Evolutionary conservation across 768 basidiomycete genomes (phyloP).

Genomic region (Tephrocybe sp.): DNA sequence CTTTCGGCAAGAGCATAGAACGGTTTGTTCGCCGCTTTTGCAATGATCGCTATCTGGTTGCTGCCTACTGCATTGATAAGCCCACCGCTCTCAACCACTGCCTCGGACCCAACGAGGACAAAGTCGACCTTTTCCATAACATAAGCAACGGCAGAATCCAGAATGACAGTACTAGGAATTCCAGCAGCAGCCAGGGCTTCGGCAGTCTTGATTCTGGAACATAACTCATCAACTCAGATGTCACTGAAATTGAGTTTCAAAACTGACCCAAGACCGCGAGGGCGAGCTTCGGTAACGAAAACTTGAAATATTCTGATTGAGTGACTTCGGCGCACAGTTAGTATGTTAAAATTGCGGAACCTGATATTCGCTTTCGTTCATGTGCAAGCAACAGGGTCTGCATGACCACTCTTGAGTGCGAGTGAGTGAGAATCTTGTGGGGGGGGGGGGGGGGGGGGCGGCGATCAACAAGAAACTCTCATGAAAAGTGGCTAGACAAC

Average conservation of each 20-base stretch:
- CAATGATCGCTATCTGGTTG: conserved; percentile 95
- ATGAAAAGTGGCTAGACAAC: neutral
- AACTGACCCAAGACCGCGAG: conserved; percentile 82
- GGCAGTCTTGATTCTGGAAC: conserved; percentile 82
- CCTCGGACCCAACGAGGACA: conserved; percentile 95
- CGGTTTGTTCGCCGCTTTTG: conserved; percentile 91
- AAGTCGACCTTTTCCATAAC: conserved; percentile 96
- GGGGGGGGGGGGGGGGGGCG: neutral
- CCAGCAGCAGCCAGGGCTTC: conserved; percentile 84
- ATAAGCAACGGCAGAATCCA: conserved; percentile 96
- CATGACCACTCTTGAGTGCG: conserved; percentile 94
- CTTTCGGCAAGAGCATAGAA: conserved; percentile 96
- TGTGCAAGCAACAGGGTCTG: conserved; percentile 90
- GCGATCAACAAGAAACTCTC: conserved; percentile 8
- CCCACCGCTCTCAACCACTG: conserved; percentile 95
- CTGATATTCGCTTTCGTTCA: conserved; percentile 87
- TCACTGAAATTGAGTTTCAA: conserved; percentile 14
- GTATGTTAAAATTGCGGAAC: conserved; percentile 31
- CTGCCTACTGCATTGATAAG: conserved; percentile 92
- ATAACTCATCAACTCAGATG: conserved; percentile 10
- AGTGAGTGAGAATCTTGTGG: conserved; percentile 89
- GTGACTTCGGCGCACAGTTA: conserved; percentile 12
- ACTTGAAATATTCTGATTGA: conserved; percentile 41
- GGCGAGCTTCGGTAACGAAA: conserved; percentile 95
- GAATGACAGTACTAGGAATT: conserved; percentile 90